A percentile compares a stretch with the other conserved stretches of the same genome.
Conservation (phyloP, 1,284 basidiomycete species). For the Testicularia cyperi region DNA sequence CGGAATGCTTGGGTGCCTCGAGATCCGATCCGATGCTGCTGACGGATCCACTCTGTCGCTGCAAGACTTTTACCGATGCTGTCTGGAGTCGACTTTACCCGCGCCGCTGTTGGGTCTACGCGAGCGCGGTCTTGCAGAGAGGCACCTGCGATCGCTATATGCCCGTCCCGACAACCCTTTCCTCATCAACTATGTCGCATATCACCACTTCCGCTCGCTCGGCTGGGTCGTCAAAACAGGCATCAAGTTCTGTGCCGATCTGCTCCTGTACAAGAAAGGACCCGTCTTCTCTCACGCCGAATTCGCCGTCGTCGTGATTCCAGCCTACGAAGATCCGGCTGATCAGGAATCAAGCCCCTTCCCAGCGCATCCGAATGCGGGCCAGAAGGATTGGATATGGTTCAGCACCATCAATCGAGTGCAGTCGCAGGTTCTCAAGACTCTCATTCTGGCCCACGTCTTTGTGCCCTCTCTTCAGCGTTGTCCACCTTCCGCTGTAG, state of each 20-base stretch:
- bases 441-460: conserved; percentile 53
- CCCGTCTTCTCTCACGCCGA: conserved; percentile 95
- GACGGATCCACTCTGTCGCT: conserved; percentile 7
- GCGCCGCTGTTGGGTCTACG: conserved; percentile 13
- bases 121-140: conserved; percentile 14
- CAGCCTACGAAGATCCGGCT: conserved; percentile 78
- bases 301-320: conserved; percentile 86
- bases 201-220: conserved; percentile 92
- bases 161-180: conserved; percentile 79
- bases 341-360: conserved; percentile 66
- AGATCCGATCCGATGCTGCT: conserved; percentile 62
- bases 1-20: conserved; percentile 80
- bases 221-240: conserved; percentile 98
- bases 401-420: conserved; percentile 95
- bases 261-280: conserved; percentile 88
- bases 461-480: conserved; percentile 43
- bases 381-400: conserved; percentile 83
- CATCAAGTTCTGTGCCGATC: conserved; percentile 96
- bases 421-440: conserved; percentile 92
- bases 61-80: conserved; percentile 29
- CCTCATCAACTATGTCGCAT: conserved; percentile 83
- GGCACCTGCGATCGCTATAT: conserved; percentile 21
- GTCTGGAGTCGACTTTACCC: conserved; percentile 25
- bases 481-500: conserved; percentile 17
- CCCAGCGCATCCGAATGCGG: conserved; percentile 37